Base-by-base conservation (phyloP, 2,329 filamentous ascomycete genomes). In the Fusarium tuaranense region DNA sequence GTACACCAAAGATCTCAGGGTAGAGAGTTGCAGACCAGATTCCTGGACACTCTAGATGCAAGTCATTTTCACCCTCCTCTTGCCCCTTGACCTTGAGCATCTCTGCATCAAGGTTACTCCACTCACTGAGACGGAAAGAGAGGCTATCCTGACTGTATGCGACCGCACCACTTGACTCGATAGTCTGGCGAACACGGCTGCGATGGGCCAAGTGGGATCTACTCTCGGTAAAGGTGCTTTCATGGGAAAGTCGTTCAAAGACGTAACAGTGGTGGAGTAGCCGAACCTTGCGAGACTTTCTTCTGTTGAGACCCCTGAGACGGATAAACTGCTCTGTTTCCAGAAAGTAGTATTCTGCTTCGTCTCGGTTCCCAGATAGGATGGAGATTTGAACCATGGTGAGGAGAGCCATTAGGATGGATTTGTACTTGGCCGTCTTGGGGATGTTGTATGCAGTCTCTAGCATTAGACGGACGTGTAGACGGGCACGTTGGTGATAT, bases 291-390 rank as follows among this genome's bases (percentile, higher is more conserved):
- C 73, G 63, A 2, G 73, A 75, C 18, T 75, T 75, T 3, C 32
- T 57, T 5, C 70, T 18, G 5, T 74, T 75, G 1, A 75, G 34
- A 2, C 73, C 73, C 7, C 59, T 66, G 2, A 75, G 13, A 9
- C 73, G 67, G 4, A 75, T 71, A 1, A 75, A 74, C 38, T 71
- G 73, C 16, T 75, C 73, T 1, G 73, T 74, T 16, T 75, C 73
- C 0, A 75, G 5, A n/a, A 75, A 69, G 12, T 74, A 74, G 36
- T 71, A 76, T 7, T 75, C 73, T 0, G 70, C 70, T 18, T 74
- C 61, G 7, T 69, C 65, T 8, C 60, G 60, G 14, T 75, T 67
- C 0, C 73, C 73, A 3, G 67, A 55, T 0, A 76, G 62, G 1
- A 74, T 22, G 0, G 67, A 72, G 1, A 75, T 62, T 16, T 75